Evolutionary conservation across 2,329 filamentous ascomycete genomes (phyloP).

Genomic region (Aspergillus chevalieri): DNA sequence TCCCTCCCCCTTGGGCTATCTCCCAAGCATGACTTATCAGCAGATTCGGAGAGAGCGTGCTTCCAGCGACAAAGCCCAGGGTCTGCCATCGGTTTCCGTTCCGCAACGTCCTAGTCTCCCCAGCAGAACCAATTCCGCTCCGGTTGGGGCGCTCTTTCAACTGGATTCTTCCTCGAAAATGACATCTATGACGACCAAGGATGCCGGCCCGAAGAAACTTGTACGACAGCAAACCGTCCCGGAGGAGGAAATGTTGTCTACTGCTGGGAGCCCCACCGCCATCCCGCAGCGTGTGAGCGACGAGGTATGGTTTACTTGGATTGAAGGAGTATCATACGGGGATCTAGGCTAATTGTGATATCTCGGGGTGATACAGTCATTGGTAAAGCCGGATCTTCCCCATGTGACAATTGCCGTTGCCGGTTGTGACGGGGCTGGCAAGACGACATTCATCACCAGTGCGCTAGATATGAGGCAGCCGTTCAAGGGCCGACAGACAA

Average conservation of each 20-base stretch:
- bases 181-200: slow-evolving; percentile 8
- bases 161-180: slow-evolving; percentile 13
- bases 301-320: slow-evolving; percentile 21
- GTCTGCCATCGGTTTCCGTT: slow-evolving; percentile 11
- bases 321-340: neutral
- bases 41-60: slow-evolving; percentile 24
- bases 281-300: slow-evolving; percentile 11
- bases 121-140: slow-evolving; percentile 30
- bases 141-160: slow-evolving; percentile 24
- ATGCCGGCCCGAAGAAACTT: slow-evolving; percentile 12
- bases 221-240: slow-evolving; percentile 19
- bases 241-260: slow-evolving; percentile 19
- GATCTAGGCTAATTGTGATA: neutral
- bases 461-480: slow-evolving; percentile 49
- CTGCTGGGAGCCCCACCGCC: slow-evolving; percentile 5
- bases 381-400: slow-evolving; percentile 33
- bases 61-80: slow-evolving; percentile 26
- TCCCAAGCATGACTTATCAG: slow-evolving; percentile 22
- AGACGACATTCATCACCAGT: slow-evolving; percentile 54
- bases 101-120: slow-evolving; percentile 27
- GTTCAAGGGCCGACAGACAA: slow-evolving; percentile 34
- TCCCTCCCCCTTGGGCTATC: neutral
- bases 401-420: slow-evolving; percentile 56
- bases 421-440: slow-evolving; percentile 50
- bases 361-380: slow-evolving; percentile 12